phyloP scores from a whole-genome alignment of 257 asterid species.

The Solanum arcanum region DNA sequence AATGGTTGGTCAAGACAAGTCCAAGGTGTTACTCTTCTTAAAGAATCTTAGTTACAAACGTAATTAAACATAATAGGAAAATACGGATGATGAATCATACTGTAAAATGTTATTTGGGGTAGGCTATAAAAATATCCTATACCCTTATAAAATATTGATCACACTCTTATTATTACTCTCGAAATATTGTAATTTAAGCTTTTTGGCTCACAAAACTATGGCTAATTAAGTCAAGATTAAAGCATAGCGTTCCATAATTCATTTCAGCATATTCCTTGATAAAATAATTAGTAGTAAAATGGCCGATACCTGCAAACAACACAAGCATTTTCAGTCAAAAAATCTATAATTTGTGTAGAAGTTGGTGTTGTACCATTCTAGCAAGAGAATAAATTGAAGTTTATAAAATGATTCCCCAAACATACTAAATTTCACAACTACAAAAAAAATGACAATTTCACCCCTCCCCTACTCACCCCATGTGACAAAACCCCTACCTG shows the following conservation, averaged over 20 bases:
- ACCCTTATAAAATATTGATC: background rate
- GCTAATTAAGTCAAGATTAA: too few species aligned
- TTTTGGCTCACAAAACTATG: too few species aligned
- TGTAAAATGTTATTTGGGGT: too few species aligned
- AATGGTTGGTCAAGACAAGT: background rate
- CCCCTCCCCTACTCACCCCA: background rate
- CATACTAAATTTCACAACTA: background rate
- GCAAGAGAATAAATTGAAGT: background rate
- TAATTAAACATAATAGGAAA: background rate
- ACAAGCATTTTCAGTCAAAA: background rate
- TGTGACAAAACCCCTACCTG: background rate
- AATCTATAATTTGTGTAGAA: background rate
- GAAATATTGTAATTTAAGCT: too few species aligned
- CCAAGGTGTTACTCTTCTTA: background rate
- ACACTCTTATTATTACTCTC: too few species aligned
- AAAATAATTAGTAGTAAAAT: background rate
- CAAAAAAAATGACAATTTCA: background rate
- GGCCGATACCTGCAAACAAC: background rate
- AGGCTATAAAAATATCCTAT: background rate
- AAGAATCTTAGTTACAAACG: background rate
- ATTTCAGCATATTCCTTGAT: background rate
- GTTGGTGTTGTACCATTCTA: background rate
- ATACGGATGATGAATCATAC: too few species aligned
- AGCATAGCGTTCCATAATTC: background rate
- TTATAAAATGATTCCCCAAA: background rate